These are phyloP conservation scores for Vitis cinerea DNA, from an alignment of 164 flowering plant species.

Conservation along the genomic window DNA sequence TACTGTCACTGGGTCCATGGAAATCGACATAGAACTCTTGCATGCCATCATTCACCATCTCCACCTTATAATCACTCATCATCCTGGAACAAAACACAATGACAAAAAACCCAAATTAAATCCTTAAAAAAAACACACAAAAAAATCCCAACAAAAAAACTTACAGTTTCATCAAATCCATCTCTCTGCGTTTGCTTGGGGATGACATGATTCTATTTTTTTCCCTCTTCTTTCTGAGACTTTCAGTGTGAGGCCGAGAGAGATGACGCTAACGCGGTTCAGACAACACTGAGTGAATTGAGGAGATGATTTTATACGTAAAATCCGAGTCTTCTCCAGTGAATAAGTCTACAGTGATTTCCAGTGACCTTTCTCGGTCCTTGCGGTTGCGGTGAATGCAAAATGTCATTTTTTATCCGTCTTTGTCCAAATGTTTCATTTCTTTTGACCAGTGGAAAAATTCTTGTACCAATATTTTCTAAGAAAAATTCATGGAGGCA, in stretches of 20 bases:
- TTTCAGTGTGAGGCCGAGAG: not conserved
- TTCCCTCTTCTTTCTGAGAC: not conserved
- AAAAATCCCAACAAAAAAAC: not conserved
- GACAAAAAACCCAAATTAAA: no score
- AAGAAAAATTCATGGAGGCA: no score
- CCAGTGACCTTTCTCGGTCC: no score
- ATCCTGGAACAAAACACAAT: constrained; percentile 35
- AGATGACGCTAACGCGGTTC: constrained; percentile 13
- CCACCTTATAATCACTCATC: constrained; percentile 88
- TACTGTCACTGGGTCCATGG: constrained; percentile 91
- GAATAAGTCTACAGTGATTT: no score
- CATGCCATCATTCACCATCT: constrained; percentile 95
- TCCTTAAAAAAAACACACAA: not conserved
- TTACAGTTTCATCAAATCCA: constrained; percentile 89
- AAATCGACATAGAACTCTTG: constrained; percentile 90
- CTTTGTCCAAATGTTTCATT: no score
- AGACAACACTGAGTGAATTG: constrained; percentile 17
- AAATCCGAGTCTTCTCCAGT: no score
- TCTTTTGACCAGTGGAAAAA: no score
- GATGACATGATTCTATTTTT: constrained; percentile 51
- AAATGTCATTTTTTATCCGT: no score
- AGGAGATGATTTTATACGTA: not conserved
- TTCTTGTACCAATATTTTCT: no score
- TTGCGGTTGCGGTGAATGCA: no score
- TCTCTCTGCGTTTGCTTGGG: constrained; percentile 79